Evolutionary conservation across 202 grass and related monocot species (phyloP).

Genomic region (Elaeis oleifera): DNA sequence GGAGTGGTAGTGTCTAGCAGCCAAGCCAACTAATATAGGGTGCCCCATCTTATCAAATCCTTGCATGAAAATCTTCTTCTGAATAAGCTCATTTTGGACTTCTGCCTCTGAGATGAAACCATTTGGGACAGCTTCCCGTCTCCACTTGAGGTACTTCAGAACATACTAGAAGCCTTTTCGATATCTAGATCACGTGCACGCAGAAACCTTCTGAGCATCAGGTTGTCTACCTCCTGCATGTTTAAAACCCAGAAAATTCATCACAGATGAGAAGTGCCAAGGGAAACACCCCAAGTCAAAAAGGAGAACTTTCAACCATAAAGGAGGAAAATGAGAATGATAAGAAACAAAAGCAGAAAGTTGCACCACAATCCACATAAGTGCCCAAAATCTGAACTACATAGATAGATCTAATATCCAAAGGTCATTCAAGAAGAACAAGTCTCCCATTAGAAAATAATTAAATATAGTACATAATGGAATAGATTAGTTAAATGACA

Average conservation of each 20-base stretch:
- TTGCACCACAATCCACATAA: no score
- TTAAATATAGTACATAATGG: no score
- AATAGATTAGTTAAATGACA: no score
- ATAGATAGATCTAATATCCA: no score
- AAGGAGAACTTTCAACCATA: no score
- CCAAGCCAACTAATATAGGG: constrained; percentile 4
- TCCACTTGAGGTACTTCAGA: constrained; percentile 50
- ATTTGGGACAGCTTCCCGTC: constrained; percentile 36
- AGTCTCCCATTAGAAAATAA: no score
- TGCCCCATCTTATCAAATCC: constrained; percentile 35
- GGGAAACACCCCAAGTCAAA: no score
- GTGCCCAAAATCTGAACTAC: no score
- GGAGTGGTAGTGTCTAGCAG: neutral
- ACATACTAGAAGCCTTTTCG: constrained; percentile 42
- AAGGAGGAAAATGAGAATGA: no score
- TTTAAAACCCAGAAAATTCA: neutral
- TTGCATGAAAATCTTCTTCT: constrained; percentile 51
- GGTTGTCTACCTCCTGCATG: constrained; percentile 55
- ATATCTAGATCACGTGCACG: constrained; percentile 52
- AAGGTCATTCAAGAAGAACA: no score
- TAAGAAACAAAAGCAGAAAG: no score
- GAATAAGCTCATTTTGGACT: constrained; percentile 34
- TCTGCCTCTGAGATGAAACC: constrained; percentile 41
- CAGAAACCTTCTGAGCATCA: constrained; percentile 62
- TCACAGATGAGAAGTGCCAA: no score